Conservation (phyloP, 1,284 basidiomycete species). For the Tetrapyrgos nigripes region DNA sequence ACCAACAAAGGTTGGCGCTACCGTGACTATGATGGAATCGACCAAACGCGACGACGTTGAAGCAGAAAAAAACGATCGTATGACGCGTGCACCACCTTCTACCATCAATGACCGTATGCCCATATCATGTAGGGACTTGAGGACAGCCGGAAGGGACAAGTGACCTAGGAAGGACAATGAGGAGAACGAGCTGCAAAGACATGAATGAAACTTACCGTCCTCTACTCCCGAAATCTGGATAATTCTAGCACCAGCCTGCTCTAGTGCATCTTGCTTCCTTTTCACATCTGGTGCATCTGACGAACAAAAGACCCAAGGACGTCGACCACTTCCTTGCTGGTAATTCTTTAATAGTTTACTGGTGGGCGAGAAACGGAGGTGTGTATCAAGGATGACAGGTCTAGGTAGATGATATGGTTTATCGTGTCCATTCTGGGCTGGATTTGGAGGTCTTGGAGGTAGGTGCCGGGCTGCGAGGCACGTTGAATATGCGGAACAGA, state of each 20-base stretch:
- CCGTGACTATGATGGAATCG: slow-evolving; percentile 81
- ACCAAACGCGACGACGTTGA: slow-evolving; percentile 43
- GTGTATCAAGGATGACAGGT: slow-evolving; percentile 86
- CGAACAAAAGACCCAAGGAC: slow-evolving; percentile 78
- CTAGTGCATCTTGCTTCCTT: slow-evolving; percentile 46
- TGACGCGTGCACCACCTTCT: slow-evolving; percentile 90
- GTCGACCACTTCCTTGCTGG: slow-evolving; percentile 60
- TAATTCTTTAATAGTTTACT: slow-evolving; percentile 83
- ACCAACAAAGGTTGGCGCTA: slow-evolving; percentile 85
- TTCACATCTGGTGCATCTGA: slow-evolving; percentile 12
- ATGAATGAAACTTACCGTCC: slow-evolving; percentile 31
- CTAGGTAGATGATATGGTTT: slow-evolving; percentile 66
- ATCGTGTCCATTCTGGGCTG: slow-evolving; percentile 24
- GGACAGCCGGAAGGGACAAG: slow-evolving; percentile 57
- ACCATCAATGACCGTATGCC: slow-evolving; percentile 88
- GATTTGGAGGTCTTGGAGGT: slow-evolving; percentile 42
- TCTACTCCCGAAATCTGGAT: slow-evolving; percentile 42
- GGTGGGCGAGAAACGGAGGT: slow-evolving; percentile 67
- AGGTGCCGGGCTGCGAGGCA: slow-evolving; percentile 57
- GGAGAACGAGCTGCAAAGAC: slow-evolving; percentile 11
- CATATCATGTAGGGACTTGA: slow-evolving; percentile 55
- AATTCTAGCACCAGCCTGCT: slow-evolving; percentile 61
- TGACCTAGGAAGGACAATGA: slow-evolving; percentile 38
- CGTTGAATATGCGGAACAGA: slow-evolving; percentile 6
- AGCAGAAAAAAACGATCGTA: slow-evolving; percentile 73